Percentiles rank a stretch among this genome's conserved stretches.
phyloP scores from a whole-genome alignment of 2,329 filamentous ascomycete species.

The Botrytis cinerea region DNA sequence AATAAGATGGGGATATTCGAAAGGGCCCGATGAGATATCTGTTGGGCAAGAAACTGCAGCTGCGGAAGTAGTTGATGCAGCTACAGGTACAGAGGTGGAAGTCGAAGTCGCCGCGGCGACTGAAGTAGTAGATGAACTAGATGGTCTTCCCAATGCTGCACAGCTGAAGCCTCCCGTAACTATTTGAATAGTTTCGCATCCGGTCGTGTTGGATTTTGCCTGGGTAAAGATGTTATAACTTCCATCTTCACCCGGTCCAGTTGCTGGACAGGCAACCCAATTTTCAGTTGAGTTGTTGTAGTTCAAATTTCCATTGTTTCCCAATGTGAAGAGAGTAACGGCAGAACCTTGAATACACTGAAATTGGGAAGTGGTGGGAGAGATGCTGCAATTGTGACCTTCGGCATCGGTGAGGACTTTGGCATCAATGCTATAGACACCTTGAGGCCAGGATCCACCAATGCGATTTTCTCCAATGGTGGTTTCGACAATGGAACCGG shows the following conservation, averaged over 20 bases:
- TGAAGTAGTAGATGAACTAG: background rate
- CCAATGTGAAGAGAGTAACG: constrained; percentile 20
- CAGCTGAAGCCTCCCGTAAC: constrained; percentile 35
- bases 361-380: constrained; percentile 32
- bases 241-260: constrained; percentile 36
- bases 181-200: constrained; percentile 35
- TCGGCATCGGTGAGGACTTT: constrained; percentile 30
- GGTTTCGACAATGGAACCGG: constrained; percentile 31
- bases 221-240: constrained; percentile 36
- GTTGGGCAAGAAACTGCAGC: constrained; percentile 27
- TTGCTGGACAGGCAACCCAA: constrained; percentile 37
- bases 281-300: constrained; percentile 28
- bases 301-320: constrained; percentile 31
- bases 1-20: constrained; percentile 63
- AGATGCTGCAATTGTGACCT: constrained; percentile 36
- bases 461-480: constrained; percentile 37
- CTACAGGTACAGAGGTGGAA: background rate
- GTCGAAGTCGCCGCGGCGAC: constrained; percentile 2
- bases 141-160: constrained; percentile 30
- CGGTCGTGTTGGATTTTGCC: constrained; percentile 31
- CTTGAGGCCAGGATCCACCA: constrained; percentile 33
- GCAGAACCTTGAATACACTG: constrained; percentile 28
- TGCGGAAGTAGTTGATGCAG: background rate
- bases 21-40: constrained; percentile 43
- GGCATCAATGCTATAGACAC: constrained; percentile 32